Conservation (phyloP, 2,329 filamentous ascomycete species). For the Trichophyton equinum region DNA sequence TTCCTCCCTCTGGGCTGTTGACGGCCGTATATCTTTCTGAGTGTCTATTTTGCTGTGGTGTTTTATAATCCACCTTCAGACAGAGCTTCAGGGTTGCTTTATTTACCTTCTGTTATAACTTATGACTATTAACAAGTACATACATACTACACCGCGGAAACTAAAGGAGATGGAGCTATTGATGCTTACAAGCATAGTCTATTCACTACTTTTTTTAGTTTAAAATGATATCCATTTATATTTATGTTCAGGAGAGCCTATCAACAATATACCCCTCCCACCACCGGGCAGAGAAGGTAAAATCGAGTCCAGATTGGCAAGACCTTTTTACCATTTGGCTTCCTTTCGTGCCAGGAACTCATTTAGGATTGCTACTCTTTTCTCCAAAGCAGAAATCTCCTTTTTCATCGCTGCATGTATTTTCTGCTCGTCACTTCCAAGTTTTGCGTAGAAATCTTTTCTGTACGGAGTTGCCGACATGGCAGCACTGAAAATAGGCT, state of each 20-base stretch:
- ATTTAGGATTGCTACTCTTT: slow-evolving; percentile 64
- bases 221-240: neutral
- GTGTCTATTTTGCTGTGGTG: neutral
- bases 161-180: neutral
- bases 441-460: slow-evolving; percentile 82
- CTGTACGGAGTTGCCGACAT: slow-evolving; percentile 91
- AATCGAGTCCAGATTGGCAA: neutral
- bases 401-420: slow-evolving; percentile 51
- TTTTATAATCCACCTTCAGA: neutral
- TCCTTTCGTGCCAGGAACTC: slow-evolving; percentile 46
- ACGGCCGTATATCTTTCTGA: neutral
- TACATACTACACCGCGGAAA: neutral
- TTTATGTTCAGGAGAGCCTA: neutral
- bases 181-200: neutral
- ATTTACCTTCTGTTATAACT: neutral
- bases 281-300: neutral
- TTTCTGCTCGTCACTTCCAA: slow-evolving; percentile 43
- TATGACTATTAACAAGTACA: neutral
- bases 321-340: slow-evolving; percentile 24
- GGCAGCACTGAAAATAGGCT: slow-evolving; percentile 83
- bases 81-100: slow-evolving; percentile 1
- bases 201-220: neutral
- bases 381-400: slow-evolving; percentile 69
- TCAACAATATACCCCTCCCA: neutral
- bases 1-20: neutral